These are phyloP conservation scores for Melampsora larici-populina DNA, from an alignment of 1,284 basidiomycete species.

Conservation along the genomic window DNA sequence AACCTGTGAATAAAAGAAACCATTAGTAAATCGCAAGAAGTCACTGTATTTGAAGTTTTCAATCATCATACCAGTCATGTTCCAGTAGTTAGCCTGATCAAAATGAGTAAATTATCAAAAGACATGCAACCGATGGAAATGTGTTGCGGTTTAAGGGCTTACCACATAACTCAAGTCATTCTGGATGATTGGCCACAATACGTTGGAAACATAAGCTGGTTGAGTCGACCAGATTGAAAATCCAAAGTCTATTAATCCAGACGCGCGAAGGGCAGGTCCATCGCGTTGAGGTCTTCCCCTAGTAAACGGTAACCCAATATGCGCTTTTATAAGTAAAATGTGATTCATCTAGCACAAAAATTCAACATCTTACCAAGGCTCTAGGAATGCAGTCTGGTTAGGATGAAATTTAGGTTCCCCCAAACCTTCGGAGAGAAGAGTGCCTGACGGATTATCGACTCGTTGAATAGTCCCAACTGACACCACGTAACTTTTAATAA, in stretches of 20 bases:
- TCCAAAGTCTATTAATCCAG: conserved; percentile 66
- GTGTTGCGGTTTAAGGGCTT: not conserved
- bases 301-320: too few relatives aligned
- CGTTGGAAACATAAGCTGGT: not conserved
- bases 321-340: too few relatives aligned
- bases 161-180: not conserved
- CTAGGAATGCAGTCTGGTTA: not conserved
- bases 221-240: not conserved
- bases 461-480: not conserved
- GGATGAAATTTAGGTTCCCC: not conserved
- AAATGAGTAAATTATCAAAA: not conserved
- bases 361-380: not conserved
- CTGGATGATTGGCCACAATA: not conserved
- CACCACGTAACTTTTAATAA: not conserved
- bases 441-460: not conserved
- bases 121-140: not conserved
- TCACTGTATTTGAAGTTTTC: too few relatives aligned
- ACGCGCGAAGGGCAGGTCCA: conserved; percentile 69
- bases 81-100: not conserved
- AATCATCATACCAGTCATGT: not conserved
- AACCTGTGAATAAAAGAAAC: not conserved
- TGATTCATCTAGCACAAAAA: too few relatives aligned
- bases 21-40: not conserved
- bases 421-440: not conserved
- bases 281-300: conserved; percentile 72